A percentile compares a stretch with the other conserved stretches of the same genome.
These are phyloP conservation scores for Anthostomella pinea DNA, from an alignment of 2,329 filamentous ascomycete species.

Conservation along the genomic window DNA sequence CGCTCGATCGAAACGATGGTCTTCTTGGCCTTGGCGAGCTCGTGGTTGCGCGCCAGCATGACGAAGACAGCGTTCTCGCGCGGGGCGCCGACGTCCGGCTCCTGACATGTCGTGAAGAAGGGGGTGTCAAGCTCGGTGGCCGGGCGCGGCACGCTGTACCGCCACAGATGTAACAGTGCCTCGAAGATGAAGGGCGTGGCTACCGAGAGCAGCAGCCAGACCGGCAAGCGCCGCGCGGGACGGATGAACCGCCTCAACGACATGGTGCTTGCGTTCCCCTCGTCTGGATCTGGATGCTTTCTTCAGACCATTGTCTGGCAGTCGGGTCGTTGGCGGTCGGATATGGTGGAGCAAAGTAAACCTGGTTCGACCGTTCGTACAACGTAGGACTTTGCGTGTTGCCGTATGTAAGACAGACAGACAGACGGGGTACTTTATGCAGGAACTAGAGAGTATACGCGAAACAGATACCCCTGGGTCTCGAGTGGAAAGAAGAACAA, in stretches of 20 bases:
- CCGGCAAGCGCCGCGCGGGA: constrained; percentile 30
- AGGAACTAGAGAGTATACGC: no score
- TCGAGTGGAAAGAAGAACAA: no score
- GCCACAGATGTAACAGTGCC: constrained; percentile 33
- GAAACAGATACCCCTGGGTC: no score
- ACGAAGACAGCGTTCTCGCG: constrained; percentile 45
- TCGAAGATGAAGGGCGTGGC: constrained; percentile 33
- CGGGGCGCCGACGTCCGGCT: constrained; percentile 33
- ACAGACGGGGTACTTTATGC: no score
- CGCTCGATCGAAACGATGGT: constrained; percentile 40
- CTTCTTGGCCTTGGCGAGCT: constrained; percentile 38
- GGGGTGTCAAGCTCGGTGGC: constrained; percentile 37
- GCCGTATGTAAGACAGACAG: no score
- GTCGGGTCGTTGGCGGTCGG: constrained; percentile 2
- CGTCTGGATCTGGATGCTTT: constrained; percentile 2
- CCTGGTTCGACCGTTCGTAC: no score
- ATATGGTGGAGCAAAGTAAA: no score
- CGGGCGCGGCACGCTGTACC: constrained; percentile 34
- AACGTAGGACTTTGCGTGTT: no score
- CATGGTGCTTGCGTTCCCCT: constrained; percentile 15
- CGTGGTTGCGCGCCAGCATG: constrained; percentile 45
- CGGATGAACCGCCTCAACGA: constrained; percentile 32
- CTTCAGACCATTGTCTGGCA: constrained; percentile 20
- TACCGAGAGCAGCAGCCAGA: constrained; percentile 29
- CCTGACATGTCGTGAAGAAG: constrained; percentile 39